phyloP scores from a whole-genome alignment of 805 yeast genomes.

The Debaryomyces tyrocola region DNA sequence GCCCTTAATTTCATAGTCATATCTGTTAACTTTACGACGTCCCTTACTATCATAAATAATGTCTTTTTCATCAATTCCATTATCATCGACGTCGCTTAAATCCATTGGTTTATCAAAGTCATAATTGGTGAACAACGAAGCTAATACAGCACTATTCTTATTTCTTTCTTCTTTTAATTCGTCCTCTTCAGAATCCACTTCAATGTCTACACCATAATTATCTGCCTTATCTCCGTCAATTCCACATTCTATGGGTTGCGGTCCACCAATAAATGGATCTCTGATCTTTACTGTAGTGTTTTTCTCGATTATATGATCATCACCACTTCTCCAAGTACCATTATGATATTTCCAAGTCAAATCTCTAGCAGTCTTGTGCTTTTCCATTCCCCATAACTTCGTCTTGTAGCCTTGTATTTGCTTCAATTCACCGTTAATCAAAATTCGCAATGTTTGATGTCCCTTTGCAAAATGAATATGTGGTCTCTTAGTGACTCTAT shows the following conservation, averaged over 20 bases:
- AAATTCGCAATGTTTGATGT: constrained; percentile 64
- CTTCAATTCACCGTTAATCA: constrained; percentile 56
- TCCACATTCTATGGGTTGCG: constrained; percentile 18
- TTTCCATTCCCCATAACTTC: constrained; percentile 90
- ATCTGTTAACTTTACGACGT: constrained; percentile 28
- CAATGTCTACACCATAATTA: constrained; percentile 14
- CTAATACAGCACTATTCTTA: constrained; percentile 32
- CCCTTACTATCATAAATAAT: constrained; percentile 39
- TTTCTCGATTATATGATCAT: constrained; percentile 75
- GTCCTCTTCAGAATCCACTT: constrained; percentile 4
- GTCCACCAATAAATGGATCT: constrained; percentile 6
- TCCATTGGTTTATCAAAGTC: constrained; percentile 40
- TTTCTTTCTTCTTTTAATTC: constrained; percentile 18
- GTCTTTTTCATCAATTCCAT: constrained; percentile 32
- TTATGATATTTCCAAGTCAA: constrained; percentile 61
- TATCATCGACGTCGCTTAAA: constrained; percentile 35
- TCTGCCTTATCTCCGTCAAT: constrained; percentile 23
- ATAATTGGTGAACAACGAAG: constrained; percentile 28
- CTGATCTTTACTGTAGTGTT: constrained; percentile 14
- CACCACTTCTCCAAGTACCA: constrained; percentile 79
- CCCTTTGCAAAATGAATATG: constrained; percentile 33
- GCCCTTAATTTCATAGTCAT: constrained; percentile 37
- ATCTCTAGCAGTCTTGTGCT: constrained; percentile 59
- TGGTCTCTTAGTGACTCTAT: constrained; percentile 56
- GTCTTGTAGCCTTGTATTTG: constrained; percentile 63